phyloP scores from a whole-genome alignment of 169 alveolate genomes.

The Plasmodium coatneyi region DNA sequence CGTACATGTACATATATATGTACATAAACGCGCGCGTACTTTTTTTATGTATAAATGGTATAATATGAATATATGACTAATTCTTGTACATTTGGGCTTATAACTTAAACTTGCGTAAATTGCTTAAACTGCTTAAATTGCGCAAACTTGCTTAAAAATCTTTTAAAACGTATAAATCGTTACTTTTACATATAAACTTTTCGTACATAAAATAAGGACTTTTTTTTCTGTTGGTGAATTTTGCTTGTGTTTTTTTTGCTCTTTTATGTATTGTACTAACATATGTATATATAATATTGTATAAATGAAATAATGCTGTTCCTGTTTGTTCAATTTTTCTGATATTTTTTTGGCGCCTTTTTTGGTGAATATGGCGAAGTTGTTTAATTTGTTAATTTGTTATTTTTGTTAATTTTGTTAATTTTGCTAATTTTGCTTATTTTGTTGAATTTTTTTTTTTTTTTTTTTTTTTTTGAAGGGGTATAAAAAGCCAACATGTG shows the following conservation, averaged over 20 bases:
- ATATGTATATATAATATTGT: not conserved
- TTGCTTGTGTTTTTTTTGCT: not conserved
- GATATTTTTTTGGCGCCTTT: not conserved
- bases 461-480: not conserved
- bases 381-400: not conserved
- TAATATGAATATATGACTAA: not conserved
- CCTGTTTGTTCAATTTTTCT: not conserved
- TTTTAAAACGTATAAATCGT: not conserved
- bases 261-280: not conserved
- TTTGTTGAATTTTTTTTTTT: not conserved
- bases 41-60: not conserved
- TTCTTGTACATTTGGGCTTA: not conserved
- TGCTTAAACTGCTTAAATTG: not conserved
- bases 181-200: not conserved
- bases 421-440: not conserved
- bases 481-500: too few species aligned
- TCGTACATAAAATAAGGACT: not conserved
- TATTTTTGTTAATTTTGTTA: not conserved
- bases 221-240: not conserved
- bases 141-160: not conserved
- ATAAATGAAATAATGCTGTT: not conserved
- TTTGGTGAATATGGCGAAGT: not conserved
- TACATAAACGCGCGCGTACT: not conserved
- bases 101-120: not conserved
- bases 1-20: not conserved